phyloP scores from a whole-genome alignment of 148 eudicot species.

The Cornus controversa region DNA sequence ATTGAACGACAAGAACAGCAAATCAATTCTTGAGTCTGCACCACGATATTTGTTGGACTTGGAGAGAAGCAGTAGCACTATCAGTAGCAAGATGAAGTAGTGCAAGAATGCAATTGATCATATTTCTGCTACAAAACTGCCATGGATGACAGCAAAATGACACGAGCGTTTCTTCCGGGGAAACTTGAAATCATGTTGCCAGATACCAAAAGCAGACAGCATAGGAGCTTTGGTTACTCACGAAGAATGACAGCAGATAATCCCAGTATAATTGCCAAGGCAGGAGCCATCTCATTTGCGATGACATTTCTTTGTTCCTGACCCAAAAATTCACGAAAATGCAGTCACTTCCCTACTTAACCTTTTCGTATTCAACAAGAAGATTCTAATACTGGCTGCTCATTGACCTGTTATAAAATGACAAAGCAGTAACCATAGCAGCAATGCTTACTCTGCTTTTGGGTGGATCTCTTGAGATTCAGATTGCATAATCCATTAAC shows the following conservation, averaged over 20 bases:
- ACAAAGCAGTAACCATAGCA: constrained; percentile 61
- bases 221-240: constrained; percentile 56
- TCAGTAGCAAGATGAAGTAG: no score
- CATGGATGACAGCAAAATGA: constrained; percentile 37
- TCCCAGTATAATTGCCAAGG: constrained; percentile 50
- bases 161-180: constrained; percentile 50
- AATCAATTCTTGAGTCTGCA: constrained; percentile 23
- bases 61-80: constrained; percentile 30
- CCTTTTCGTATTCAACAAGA: constrained; percentile 59
- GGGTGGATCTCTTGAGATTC: constrained; percentile 51
- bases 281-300: constrained; percentile 63
- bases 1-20: constrained; percentile 49
- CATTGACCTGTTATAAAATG: constrained; percentile 47
- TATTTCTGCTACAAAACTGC: constrained; percentile 34
- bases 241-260: constrained; percentile 59
- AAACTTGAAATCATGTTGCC: constrained; percentile 51
- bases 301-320: constrained; percentile 43
- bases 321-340: constrained; percentile 58
- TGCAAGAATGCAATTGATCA: constrained; percentile 38
- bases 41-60: constrained; percentile 26
- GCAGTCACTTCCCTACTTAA: constrained; percentile 60
- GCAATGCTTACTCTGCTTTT: constrained; percentile 45
- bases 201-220: constrained; percentile 54
- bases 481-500: constrained; percentile 48
- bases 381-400: constrained; percentile 48